phyloP scores from a whole-genome alignment of 2,329 filamentous ascomycete genomes.

The Chaetomium sp. region DNA sequence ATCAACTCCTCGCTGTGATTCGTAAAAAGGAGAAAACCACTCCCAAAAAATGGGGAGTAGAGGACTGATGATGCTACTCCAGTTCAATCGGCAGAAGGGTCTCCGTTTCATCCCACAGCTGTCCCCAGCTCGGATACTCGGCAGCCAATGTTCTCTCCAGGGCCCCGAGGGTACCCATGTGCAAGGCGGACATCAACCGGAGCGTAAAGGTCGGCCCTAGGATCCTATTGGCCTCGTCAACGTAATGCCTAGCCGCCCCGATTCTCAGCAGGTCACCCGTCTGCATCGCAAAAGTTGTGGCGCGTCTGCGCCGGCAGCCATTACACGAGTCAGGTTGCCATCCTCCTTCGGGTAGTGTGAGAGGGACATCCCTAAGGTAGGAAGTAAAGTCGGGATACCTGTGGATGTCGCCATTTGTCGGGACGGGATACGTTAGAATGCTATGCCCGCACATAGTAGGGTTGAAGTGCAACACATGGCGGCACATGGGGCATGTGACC shows the following conservation, averaged over 20 bases:
- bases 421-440: not conserved
- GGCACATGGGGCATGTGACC: not conserved
- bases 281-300: no score
- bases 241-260: no score
- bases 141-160: not conserved
- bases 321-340: not conserved
- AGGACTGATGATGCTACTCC: no score
- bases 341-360: not conserved
- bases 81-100: no score
- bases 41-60: no score
- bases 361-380: not conserved
- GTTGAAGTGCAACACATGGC: not conserved
- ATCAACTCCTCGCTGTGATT: no score
- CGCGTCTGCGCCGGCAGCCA: not conserved
- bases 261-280: no score
- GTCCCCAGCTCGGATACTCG: not conserved
- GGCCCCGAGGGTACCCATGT: no score
- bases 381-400: not conserved
- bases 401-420: not conserved
- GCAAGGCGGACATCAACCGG: no score
- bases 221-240: no score
- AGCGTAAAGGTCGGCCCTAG: no score
- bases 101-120: not conserved
- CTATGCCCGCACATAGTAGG: not conserved
- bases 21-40: no score